Base-by-base conservation (phyloP, 2,329 filamentous ascomycete genomes). In the Cladosporium austrohemisphaericum region DNA sequence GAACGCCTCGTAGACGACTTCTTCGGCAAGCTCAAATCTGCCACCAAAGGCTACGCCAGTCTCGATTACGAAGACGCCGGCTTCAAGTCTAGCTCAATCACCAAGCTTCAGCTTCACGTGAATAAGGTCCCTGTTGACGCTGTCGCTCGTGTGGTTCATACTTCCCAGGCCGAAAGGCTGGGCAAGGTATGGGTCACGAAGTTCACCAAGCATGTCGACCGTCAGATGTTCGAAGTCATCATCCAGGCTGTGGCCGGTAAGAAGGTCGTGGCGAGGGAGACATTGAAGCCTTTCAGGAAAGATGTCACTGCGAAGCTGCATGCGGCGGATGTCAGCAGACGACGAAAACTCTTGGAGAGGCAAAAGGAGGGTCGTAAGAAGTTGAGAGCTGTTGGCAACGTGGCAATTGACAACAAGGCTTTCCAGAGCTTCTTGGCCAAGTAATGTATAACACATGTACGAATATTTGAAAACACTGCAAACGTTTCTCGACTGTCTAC, bases 21-120 rank as follows among this genome's bases (percentile, higher is more conserved):
- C 64, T 98, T 98, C 66, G 93, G 93, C 45, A 96, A 95, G 69
- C 76, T 98, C 46, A 98, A 98, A 68, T 88, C 90, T 29, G 80
- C 83, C 0, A 96, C 91, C 47, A 96, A 95, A 67, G 93, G 93
- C 9, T 98, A 98, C 61, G 93, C 93, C 0, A 93, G 87, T 28
- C 79, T 98, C 4, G 93, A 98, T 68, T 98, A 98, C 66, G 93
- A 98, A 71, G 93, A 98, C 60, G 86, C 90, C 0, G 92, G 88
- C 0, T 98, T 90, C 80, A 82, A 85, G 18, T 72, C 80, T 52
- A 88, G 86, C 62, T 83, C 83, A 54, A 83, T 98, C 32, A 82
- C 88, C 54, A 97, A 96, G 69, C 77, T 98, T 28, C 90, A 96
- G 66, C 76, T 98, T 2, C 79, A 97, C 6, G 92, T 98, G 55